These are phyloP conservation scores for Aspergillus sclerotialis DNA, from an alignment of 2,329 filamentous ascomycete species.

Conservation along the genomic window DNA sequence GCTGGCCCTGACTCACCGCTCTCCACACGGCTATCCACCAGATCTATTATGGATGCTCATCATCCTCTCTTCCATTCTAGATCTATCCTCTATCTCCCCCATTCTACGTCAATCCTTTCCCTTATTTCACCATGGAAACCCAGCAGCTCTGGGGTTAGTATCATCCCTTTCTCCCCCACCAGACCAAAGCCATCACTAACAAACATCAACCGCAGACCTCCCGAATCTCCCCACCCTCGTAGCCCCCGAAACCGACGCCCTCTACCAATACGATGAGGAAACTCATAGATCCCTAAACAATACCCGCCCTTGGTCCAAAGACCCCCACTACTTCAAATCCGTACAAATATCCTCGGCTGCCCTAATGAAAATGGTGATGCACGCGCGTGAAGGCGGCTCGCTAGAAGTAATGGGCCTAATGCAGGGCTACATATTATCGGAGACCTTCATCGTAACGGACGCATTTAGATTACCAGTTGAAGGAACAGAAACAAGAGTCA, in stretches of 20 bases:
- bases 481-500: constrained; percentile 96
- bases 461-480: constrained; percentile 91
- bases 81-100: neutral
- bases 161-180: constrained; percentile 3
- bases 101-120: neutral
- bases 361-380: constrained; percentile 98
- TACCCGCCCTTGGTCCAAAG: constrained; percentile 65
- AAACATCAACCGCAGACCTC: constrained; percentile 56
- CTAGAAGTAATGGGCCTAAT: constrained; percentile 98
- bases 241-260: constrained; percentile 79
- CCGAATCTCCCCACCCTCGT: constrained; percentile 80
- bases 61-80: constrained; percentile 6
- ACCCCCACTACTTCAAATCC: constrained; percentile 84
- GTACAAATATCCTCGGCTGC: constrained; percentile 91
- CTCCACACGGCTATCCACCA: constrained; percentile 7
- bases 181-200: constrained; percentile 5
- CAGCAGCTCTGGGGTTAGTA: constrained; percentile 55
- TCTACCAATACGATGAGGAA: constrained; percentile 72
- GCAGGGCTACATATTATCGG: constrained; percentile 84
- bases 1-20: constrained; percentile 22
- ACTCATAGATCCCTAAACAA: constrained; percentile 61
- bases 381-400: constrained; percentile 86
- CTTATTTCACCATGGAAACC: constrained; percentile 41
- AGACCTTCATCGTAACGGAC: constrained; percentile 85
- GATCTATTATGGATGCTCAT: constrained; percentile 4